These are phyloP conservation scores for Fragilaria crotonensis DNA, from an alignment of 108 stramenopile species.

Conservation along the genomic window DNA sequence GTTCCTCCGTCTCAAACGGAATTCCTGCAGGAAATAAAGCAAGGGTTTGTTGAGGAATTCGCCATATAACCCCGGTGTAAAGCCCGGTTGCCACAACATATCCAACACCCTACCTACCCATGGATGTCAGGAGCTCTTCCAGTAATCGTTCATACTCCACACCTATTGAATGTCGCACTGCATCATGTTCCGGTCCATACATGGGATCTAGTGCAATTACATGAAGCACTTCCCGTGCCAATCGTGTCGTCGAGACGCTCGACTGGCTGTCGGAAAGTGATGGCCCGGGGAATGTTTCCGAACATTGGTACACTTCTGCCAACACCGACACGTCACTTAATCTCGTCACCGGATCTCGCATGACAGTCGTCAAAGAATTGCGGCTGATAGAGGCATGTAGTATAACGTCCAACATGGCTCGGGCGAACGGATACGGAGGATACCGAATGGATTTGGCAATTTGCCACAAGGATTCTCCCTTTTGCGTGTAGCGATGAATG, in stretches of 20 bases:
- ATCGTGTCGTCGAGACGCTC: constrained; percentile 34
- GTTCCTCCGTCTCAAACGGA: constrained; percentile 76
- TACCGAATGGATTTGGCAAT: constrained; percentile 50
- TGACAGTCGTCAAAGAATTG: constrained; percentile 40
- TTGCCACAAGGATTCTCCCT: constrained; percentile 44
- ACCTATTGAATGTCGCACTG: constrained; percentile 50
- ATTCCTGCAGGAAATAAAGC: constrained; percentile 44
- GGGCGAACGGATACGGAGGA: constrained; percentile 58
- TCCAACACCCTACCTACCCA: constrained; percentile 63
- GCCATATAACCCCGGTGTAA: no score
- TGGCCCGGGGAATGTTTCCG: constrained; percentile 22
- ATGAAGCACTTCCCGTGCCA: constrained; percentile 53
- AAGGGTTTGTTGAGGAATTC: neutral
- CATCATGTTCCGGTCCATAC: constrained; percentile 65
- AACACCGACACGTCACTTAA: constrained; percentile 32
- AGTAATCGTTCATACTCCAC: constrained; percentile 70
- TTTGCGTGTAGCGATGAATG: constrained; percentile 28
- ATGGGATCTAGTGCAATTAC: constrained; percentile 68
- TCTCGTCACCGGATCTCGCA: constrained; percentile 45
- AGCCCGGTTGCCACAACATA: no score
- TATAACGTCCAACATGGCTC: constrained; percentile 59
- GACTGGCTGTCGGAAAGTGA: neutral
- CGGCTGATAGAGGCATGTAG: constrained; percentile 4
- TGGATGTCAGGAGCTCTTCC: constrained; percentile 39
- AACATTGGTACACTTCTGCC: constrained; percentile 36